A percentile compares a stretch with the other conserved stretches of the same genome.
Conservation (phyloP, 345 rosid genomes). For the Rhodomyrtus tomentosa region DNA sequence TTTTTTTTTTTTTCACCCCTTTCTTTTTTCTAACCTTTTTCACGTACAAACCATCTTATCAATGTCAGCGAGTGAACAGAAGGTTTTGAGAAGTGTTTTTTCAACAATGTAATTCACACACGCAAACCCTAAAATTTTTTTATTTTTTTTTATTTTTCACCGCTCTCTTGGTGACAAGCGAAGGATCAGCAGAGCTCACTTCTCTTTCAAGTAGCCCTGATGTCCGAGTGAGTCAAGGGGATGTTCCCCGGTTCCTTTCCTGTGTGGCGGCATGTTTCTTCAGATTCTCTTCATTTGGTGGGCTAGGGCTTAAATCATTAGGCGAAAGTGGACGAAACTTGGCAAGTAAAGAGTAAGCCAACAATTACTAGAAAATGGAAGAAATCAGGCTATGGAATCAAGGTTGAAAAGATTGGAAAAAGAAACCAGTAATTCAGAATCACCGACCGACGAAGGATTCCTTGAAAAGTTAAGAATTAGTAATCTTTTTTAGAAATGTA, state of each 20-base stretch:
- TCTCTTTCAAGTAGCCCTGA: background rate
- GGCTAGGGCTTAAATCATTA: background rate
- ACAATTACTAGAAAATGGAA: background rate
- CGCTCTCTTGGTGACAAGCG: background rate
- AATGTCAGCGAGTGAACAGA: background rate
- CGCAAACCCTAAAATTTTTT: background rate
- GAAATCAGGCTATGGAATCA: background rate
- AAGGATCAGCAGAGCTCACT: background rate
- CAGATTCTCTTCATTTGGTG: background rate
- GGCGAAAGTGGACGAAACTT: background rate
- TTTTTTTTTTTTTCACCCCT: background rate
- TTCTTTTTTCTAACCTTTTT: background rate
- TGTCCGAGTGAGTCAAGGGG: background rate
- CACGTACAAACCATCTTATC: background rate
- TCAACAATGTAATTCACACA: background rate
- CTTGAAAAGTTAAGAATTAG: too few relatives aligned
- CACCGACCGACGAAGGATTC: too few relatives aligned
- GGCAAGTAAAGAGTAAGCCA: background rate
- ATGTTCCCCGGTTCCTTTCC: background rate
- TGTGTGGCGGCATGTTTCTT: background rate
- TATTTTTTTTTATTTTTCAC: background rate
- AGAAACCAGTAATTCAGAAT: too few relatives aligned
- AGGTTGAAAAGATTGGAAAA: too few relatives aligned
- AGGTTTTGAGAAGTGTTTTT: background rate
- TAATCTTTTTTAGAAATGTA: too few relatives aligned